Evolutionary conservation across 352 stramenopile genomes (phyloP).

Genomic region (Pythium pyrilobum): DNA sequence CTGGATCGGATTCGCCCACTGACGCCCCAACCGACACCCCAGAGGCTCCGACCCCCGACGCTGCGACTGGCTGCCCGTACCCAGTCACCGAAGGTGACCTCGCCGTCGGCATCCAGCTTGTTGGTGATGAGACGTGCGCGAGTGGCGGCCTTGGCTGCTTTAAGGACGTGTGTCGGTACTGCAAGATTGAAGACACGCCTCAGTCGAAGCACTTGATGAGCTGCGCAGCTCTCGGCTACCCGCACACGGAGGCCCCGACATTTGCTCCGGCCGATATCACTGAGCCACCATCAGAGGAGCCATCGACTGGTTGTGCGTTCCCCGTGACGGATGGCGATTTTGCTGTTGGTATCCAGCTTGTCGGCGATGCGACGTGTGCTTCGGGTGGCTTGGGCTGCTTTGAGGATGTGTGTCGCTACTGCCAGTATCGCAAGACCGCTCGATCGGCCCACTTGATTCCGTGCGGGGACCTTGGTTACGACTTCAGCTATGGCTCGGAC

Average conservation of each 20-base stretch:
- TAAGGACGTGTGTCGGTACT: slow-evolving; percentile 28
- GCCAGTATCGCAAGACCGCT: slow-evolving; percentile 4
- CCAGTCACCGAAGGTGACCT: slow-evolving; percentile 21
- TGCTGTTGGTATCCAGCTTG: slow-evolving; percentile 4
- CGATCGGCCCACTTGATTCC: neutral
- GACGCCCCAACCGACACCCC: too few species aligned
- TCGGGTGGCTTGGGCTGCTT: slow-evolving; percentile 11
- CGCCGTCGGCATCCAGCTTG: slow-evolving; percentile 9
- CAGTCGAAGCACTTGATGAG: slow-evolving; percentile 23
- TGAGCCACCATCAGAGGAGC: too few species aligned
- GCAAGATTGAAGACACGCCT: slow-evolving; percentile 26
- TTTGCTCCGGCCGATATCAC: too few species aligned
- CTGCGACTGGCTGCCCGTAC: slow-evolving; percentile 8
- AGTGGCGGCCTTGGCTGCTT: slow-evolving; percentile 19
- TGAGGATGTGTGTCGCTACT: slow-evolving; percentile 8
- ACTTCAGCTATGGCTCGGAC: neutral
- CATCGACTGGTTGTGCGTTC: neutral
- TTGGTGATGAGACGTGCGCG: slow-evolving; percentile 24
- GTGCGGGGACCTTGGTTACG: neutral
- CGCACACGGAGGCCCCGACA: too few species aligned
- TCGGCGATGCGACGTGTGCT: slow-evolving; percentile 6
- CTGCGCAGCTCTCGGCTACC: slow-evolving; percentile 20
- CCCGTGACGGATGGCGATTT: slow-evolving; percentile 3
- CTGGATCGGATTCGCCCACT: neutral
- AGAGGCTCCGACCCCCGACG: neutral